phyloP scores from a whole-genome alignment of 495 filamentous ascomycete species.

The Aspergillus cavernicola region DNA sequence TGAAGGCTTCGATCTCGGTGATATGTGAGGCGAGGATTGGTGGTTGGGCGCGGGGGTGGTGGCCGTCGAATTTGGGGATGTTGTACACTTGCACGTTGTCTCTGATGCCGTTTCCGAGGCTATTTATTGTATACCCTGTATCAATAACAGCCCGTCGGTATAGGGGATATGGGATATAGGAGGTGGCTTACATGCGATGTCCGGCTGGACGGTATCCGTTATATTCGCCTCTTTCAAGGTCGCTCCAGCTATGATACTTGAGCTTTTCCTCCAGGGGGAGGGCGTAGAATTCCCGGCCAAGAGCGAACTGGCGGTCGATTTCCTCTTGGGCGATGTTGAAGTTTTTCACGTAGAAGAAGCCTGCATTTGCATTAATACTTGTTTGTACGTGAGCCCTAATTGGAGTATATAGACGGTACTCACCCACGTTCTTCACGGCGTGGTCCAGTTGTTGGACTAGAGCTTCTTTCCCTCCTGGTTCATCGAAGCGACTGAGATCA shows the following conservation, averaged over 20 bases:
- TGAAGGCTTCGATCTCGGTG: constrained; percentile 39
- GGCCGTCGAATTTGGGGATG: constrained; percentile 47
- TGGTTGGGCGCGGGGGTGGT: constrained; percentile 39
- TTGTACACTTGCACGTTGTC: constrained; percentile 53
- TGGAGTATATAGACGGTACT: constrained; percentile 9
- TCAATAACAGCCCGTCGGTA: too few species aligned
- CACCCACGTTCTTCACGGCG: constrained; percentile 51
- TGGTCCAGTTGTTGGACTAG: constrained; percentile 55
- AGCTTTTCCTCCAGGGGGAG: constrained; percentile 55
- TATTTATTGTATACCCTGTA: too few species aligned
- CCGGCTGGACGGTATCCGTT: constrained; percentile 45
- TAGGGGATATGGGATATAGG: too few species aligned
- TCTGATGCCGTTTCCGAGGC: constrained; percentile 41
- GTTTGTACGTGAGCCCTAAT: background rate
- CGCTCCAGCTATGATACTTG: constrained; percentile 38
- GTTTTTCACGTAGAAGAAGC: constrained; percentile 55
- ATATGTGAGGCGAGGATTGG: constrained; percentile 29
- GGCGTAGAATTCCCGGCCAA: constrained; percentile 51
- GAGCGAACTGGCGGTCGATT: constrained; percentile 53
- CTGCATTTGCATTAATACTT: constrained; percentile 27
- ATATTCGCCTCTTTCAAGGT: constrained; percentile 34
- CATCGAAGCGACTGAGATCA: constrained; percentile 47
- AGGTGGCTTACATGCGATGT: constrained; percentile 41
- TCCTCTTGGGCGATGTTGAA: constrained; percentile 54
- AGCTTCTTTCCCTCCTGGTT: constrained; percentile 50